phyloP scores from a whole-genome alignment of 768 basidiomycete genomes.

The Lactarius psammicola region DNA sequence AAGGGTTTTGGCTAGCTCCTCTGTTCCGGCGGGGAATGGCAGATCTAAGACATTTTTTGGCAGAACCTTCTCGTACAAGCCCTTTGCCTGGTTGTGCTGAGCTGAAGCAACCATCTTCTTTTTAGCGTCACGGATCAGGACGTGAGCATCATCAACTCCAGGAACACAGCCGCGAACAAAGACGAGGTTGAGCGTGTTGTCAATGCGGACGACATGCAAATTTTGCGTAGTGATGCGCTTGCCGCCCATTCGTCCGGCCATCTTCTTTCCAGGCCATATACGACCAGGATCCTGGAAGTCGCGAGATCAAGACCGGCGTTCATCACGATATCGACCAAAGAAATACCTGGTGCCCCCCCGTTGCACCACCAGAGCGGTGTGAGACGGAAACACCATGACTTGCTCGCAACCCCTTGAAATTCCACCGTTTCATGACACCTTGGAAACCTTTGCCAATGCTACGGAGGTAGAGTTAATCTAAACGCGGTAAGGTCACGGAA shows the following conservation, averaged over 20 bases:
- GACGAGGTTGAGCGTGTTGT: conserved; percentile 80
- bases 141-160: conserved; percentile 84
- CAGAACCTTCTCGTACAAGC: conserved; percentile 71
- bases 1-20: conserved; percentile 63
- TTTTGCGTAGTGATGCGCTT: conserved; percentile 83
- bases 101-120: conserved; percentile 72
- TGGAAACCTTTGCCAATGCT: conserved; percentile 98
- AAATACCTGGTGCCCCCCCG: conserved; percentile 89
- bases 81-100: conserved; percentile 64
- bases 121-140: conserved; percentile 84
- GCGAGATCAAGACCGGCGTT: conserved; percentile 17
- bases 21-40: conserved; percentile 91
- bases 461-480: background rate
- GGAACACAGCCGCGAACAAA: conserved; percentile 92
- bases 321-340: background rate
- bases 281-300: conserved; percentile 83
- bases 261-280: conserved; percentile 96
- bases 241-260: conserved; percentile 93
- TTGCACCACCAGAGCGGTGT: conserved; percentile 90
- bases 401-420: conserved; percentile 85
- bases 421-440: conserved; percentile 96
- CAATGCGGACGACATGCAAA: conserved; percentile 83
- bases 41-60: conserved; percentile 81
- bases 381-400: conserved; percentile 96
- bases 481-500: background rate